Base-by-base conservation (phyloP, 495 filamentous ascomycete genomes). In the Thozetella sp. region DNA sequence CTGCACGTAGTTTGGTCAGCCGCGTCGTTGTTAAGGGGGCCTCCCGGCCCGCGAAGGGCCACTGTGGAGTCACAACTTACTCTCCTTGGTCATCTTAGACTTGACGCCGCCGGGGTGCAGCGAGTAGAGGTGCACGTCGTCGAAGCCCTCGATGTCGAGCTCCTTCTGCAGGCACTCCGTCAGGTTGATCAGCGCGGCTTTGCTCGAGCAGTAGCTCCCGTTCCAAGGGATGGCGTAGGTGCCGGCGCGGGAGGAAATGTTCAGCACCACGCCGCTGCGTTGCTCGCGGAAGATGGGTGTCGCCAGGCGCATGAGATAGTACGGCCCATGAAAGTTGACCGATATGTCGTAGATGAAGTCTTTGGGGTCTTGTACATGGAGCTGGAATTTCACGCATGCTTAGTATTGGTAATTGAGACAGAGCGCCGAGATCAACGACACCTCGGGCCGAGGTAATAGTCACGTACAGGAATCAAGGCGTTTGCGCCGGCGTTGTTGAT, bases 301-400 rank as follows among this genome's bases (percentile, higher is more conserved):
- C 4, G 67, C 37, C 20, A 73, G 59, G n/a, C 69, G 61, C 71
- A 72, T 72, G 25, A 73, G 69, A 26, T 58, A 68, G 58, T 73
- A 73, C 0, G 71, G 77, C 24, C 83, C 80, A 66, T 83, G 76
- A 68, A 86, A 83, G 73, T 86, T 80, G 46, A 84, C 77, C 1
- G 84, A 82, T 3, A 84, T 80, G 67, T 83, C 83, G 2, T 78
- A 78, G 70, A 87, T 83, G 72, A 88, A 87, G 43, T 64, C 56
- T 9, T 43, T 22, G 0, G 71, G 69, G 17, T 61, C 55, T 45
- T 72, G 71, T 22, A 46, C 55, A 61, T 73, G 60, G 1, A 73
- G 46, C 67, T 66, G 2, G 2, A 2, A 20, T 37, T 25, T 25
- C 12, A 3, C 22, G 25, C 10, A 60, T 30, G 12, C 3, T 15